Base-by-base conservation (phyloP, 179 eudicot genomes). In the Spinacia oleracea region DNA sequence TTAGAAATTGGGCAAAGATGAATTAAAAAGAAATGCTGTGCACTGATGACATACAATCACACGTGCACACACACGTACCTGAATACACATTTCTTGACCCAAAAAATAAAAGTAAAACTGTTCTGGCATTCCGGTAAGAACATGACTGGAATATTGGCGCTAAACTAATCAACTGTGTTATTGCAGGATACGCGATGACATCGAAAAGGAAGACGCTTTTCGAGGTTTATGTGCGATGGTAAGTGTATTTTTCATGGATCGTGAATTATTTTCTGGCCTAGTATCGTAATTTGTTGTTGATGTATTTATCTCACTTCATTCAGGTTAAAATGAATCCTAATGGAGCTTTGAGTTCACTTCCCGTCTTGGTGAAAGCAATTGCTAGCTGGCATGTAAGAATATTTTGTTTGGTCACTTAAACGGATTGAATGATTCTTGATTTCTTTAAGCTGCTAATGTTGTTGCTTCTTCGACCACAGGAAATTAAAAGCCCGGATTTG, bases 201-300 rank as follows among this genome's bases (percentile, higher is more conserved):
- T 93, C 65, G 98, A 95, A 83, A 95, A 95, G 84, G 98, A 95
- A 87, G 98, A 95, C 78, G 98, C 98, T 42, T 95, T 95, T 84
- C 92, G 95, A 75, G 98, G 98, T 83, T 86, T 95, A 83, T 95
- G 98, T 80, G 97, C 98, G 27, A 78, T 93, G 93, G 98, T 95
- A 75, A 75, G 83, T 48, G 62, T 75, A 78, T 81, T 18, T 67
- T n/a, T 59, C 67, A 72, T 62, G 51, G 29, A 45, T 74, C 46
- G 9, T 68, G 68, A 56, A 34, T 21, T 68, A 2, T 40, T 70
- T 10, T 23, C 34, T 77, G 23, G 25, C 38, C 60, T 31, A 8
- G 18, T 21, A 23, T 27, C 59, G 68, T 11, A 38, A 42, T 29
- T 23, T 38, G 21, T 21, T 67, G 8, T 15, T 79, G 77, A 72